phyloP scores from a whole-genome alignment of 257 asterid genomes.

The Oldenlandia corymbosa region DNA sequence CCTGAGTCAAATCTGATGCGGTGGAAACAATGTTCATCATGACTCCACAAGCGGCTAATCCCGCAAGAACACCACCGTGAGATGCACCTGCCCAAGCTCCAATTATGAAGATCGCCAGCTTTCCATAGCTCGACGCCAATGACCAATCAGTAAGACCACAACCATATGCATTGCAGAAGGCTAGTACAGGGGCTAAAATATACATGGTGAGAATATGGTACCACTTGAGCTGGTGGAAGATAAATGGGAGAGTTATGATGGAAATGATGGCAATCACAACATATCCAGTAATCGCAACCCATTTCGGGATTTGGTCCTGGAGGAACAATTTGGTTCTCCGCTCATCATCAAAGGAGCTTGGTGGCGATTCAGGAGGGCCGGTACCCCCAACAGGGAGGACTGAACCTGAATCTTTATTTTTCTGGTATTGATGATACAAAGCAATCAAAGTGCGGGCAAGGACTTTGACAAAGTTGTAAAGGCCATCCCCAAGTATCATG shows the following conservation, averaged over 20 bases:
- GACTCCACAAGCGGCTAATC: slow-evolving; percentile 88
- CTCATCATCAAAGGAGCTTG: slow-evolving; percentile 58
- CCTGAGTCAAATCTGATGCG: no score
- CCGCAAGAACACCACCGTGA: slow-evolving; percentile 88
- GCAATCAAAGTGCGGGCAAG: slow-evolving; percentile 62
- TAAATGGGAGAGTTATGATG: slow-evolving; percentile 50
- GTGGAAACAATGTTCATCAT: slow-evolving; percentile 95
- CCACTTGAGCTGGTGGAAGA: slow-evolving; percentile 79
- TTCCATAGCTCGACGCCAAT: no score
- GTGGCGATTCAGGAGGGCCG: slow-evolving; percentile 24
- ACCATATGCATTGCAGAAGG: no score
- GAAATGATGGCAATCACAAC: slow-evolving; percentile 54
- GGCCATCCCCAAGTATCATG: slow-evolving; percentile 95
- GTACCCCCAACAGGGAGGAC: slow-evolving; percentile 48
- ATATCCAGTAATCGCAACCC: slow-evolving; percentile 66
- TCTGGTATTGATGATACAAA: slow-evolving; percentile 55
- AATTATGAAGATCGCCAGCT: no score
- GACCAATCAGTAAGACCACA: no score
- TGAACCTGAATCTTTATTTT: slow-evolving; percentile 27
- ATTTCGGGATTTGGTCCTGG: slow-evolving; percentile 73
- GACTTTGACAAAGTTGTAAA: slow-evolving; percentile 73
- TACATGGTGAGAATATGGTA: slow-evolving; percentile 60
- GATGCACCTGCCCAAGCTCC: slow-evolving; percentile 91
- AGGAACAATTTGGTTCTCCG: slow-evolving; percentile 63
- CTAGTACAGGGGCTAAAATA: slow-evolving; percentile 65